Evolutionary conservation across 148 eudicot genomes (phyloP), one percentile per base, ranked within the genome.

Genomic region (Cornus suecica): DNA sequence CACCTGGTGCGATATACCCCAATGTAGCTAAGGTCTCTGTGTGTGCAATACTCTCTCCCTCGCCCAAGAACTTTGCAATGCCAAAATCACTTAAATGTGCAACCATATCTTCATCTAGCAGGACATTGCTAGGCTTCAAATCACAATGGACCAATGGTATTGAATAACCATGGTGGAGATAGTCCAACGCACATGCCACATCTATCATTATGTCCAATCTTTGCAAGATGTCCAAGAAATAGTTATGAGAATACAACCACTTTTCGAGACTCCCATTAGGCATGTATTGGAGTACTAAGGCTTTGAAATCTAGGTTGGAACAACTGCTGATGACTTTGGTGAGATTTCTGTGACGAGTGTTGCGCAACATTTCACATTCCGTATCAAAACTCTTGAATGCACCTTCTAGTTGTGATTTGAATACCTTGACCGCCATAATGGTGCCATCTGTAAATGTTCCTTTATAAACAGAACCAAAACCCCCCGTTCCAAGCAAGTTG

Each of bases 61-160:
- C 20, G 7, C n/a, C 15, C 2, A 61, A 25, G 66, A 73, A 48
- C 68, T 73, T 73, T 73, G 76, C 13, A 6, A 73, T 61, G 31
- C 67, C 76, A 63, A 23, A 73, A 37, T 73, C 76, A 37, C 32
- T 66, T 10, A 73, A 29, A 62, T 62, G 68, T 28, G 76, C 68
- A n/a, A 61, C 76, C 76, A 58, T 58, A 58, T 72, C 51, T 37
- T 61, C 58, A 37, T 73, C 76, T 3, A 73, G 32, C 32, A 73
- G 37, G 25, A 73, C 68, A 73, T 61, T 61, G 48, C 76, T 32
- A 8, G 56, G 68, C 16, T 73, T 73, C 10, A 58, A n/a, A 31
- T 79, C 81, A 68, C 81, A 79, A n/a, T 79, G 81, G 13, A 68
- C 81, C 20, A 79, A 51, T 1, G 73, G 77, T 0, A 29, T 13